These are phyloP conservation scores for Xerocomellus chrysenteron DNA, from an alignment of 768 basidiomycete species.

Conservation along the genomic window DNA sequence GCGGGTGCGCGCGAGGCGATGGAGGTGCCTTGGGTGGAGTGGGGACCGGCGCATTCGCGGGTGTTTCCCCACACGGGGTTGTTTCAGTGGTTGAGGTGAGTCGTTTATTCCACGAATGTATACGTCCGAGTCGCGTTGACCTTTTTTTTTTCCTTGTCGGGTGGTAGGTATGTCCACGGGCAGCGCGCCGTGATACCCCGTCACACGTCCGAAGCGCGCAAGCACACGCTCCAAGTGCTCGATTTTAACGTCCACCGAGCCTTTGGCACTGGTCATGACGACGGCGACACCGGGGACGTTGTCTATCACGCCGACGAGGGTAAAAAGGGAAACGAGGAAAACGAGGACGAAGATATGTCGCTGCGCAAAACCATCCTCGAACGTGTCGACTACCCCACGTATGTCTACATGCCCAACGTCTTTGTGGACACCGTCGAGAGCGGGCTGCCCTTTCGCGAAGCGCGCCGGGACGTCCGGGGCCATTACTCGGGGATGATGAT, in stretches of 20 bases:
- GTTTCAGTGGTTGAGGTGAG: slow-evolving; percentile 44
- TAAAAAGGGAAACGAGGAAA: not conserved
- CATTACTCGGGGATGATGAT: slow-evolving; percentile 43
- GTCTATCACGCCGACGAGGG: no score
- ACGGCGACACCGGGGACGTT: no score
- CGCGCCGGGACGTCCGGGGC: slow-evolving; percentile 19
- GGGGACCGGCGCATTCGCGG: slow-evolving; percentile 39
- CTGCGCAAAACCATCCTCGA: not conserved
- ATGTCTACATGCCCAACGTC: slow-evolving; percentile 13
- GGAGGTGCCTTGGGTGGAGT: slow-evolving; percentile 35
- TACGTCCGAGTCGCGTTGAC: not conserved
- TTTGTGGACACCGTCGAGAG: slow-evolving; percentile 29
- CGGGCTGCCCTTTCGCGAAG: slow-evolving; percentile 33
- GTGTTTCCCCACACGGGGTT: slow-evolving; percentile 26
- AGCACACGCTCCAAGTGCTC: slow-evolving; percentile 22
- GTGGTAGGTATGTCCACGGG: slow-evolving; percentile 42
- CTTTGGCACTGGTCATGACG: not conserved
- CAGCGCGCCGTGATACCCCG: slow-evolving; percentile 35
- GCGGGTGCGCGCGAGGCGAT: not conserved
- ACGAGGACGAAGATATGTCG: not conserved
- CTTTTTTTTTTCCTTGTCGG: not conserved
- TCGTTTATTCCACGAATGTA: not conserved
- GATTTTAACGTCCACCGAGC: slow-evolving; percentile 32
- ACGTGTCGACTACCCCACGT: slow-evolving; percentile 11
- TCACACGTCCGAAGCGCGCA: slow-evolving; percentile 2